Evolutionary conservation across 257 asterid genomes (phyloP).

Genomic region (Lantana camara): DNA sequence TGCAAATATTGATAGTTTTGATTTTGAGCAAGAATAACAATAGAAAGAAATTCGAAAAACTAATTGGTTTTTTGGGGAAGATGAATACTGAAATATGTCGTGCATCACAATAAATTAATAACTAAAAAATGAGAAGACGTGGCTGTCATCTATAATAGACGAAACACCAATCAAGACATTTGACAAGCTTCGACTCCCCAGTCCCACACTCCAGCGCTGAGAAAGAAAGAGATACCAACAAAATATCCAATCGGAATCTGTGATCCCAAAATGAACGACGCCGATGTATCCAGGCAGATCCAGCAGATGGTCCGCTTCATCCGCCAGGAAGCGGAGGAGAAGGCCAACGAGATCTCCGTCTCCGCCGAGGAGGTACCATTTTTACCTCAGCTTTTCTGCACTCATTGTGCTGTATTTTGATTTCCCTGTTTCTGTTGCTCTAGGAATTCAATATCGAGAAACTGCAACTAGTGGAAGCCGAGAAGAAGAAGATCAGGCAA

Average conservation of each 20-base stretch:
- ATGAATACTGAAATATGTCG: too few species aligned
- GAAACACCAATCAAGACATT: background rate
- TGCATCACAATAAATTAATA: conserved; percentile 15
- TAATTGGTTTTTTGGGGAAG: too few species aligned
- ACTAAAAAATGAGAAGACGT: background rate
- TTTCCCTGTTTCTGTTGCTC: conserved; percentile 7
- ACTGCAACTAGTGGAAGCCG: conserved; percentile 84
- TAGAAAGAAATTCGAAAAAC: too few species aligned
- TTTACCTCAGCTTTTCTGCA: background rate
- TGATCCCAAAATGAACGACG: conserved; percentile 72
- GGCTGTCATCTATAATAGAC: conserved; percentile 1
- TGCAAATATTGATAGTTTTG: too few species aligned
- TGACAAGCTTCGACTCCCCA: background rate
- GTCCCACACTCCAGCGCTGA: background rate
- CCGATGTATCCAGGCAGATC: conserved; percentile 96
- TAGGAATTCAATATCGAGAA: conserved; percentile 96
- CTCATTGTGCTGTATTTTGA: background rate
- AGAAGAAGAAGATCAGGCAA: conserved; percentile 85
- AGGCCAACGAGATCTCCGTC: conserved; percentile 93
- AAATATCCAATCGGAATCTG: conserved; percentile 13
- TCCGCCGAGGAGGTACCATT: conserved; percentile 86
- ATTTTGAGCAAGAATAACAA: too few species aligned
- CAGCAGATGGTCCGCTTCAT: conserved; percentile 99
- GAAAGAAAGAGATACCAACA: background rate
- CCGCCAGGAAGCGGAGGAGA: conserved; percentile 98